Conservation (phyloP, 257 asterid species). For the Petunia axillaris region DNA sequence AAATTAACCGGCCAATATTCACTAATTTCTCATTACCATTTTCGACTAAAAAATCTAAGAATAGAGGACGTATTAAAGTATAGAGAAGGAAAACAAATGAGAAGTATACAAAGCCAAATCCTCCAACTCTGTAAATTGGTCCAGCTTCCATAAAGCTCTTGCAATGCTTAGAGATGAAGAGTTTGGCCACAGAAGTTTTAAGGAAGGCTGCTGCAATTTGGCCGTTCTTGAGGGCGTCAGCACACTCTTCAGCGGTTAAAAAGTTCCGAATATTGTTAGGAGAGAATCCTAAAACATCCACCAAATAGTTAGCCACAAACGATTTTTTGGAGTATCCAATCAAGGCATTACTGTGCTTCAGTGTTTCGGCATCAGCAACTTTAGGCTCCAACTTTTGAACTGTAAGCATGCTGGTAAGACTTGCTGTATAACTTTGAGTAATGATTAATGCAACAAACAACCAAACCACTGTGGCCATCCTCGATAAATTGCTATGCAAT, state of each 20-base stretch:
- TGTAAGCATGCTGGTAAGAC: constrained; percentile 49
- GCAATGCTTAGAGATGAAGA: constrained; percentile 46
- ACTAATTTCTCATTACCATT: neutral
- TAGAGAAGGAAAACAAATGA: no score
- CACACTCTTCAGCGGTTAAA: constrained; percentile 24
- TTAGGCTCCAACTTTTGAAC: constrained; percentile 35
- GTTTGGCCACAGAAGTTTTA: constrained; percentile 44
- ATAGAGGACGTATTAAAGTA: no score
- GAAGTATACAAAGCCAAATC: constrained; percentile 47
- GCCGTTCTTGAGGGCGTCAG: constrained; percentile 35
- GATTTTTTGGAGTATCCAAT: constrained; percentile 38
- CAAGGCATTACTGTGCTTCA: constrained; percentile 33
- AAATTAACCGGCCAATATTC: neutral
- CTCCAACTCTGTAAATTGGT: constrained; percentile 47
- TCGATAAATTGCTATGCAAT: constrained; percentile 42
- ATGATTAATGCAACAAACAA: constrained; percentile 43
- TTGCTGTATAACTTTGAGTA: constrained; percentile 54
- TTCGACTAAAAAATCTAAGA: no score
- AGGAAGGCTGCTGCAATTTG: constrained; percentile 43
- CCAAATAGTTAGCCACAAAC: constrained; percentile 34
- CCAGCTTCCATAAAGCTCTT: constrained; percentile 44
- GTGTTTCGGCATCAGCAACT: constrained; percentile 34
- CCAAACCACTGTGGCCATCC: constrained; percentile 47
- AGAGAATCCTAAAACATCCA: constrained; percentile 27
- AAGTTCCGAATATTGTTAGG: constrained; percentile 19